These are phyloP conservation scores for Biancaea sappan DNA, from an alignment of 306 rosid species.

Conservation along the genomic window DNA sequence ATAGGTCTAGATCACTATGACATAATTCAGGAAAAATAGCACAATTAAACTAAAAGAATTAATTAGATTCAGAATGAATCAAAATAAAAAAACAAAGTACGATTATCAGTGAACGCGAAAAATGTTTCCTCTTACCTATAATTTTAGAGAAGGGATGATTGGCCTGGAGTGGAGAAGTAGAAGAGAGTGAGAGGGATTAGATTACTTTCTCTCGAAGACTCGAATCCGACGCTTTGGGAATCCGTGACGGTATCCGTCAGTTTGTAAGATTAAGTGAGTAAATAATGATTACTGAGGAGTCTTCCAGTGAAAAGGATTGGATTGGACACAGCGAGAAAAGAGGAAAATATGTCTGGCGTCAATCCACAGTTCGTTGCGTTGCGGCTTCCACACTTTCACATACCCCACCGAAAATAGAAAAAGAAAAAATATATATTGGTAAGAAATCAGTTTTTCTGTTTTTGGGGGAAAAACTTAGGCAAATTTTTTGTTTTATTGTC, in stretches of 20 bases:
- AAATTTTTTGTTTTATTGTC: no score
- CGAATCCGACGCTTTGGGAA: not conserved
- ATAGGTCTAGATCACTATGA: not conserved
- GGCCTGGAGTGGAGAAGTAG: not conserved
- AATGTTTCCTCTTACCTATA: not conserved
- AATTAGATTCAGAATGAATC: not conserved
- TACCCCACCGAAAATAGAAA: not conserved
- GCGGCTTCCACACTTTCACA: not conserved
- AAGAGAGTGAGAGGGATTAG: not conserved
- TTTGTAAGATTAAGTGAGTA: not conserved
- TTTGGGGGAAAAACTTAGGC: no score
- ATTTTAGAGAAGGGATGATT: not conserved
- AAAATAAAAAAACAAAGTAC: not conserved
- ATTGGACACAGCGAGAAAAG: not conserved
- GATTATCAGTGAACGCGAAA: not conserved
- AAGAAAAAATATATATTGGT: not conserved
- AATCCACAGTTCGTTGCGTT: not conserved
- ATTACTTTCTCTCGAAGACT: not conserved
- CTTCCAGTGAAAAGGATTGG: not conserved
- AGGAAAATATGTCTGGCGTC: not conserved
- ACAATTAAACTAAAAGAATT: not conserved
- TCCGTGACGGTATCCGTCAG: not conserved
- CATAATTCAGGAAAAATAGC: not conserved
- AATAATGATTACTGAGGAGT: not conserved
- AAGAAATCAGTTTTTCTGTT: not conserved